Evolutionary conservation across 805 yeast species (phyloP).

Genomic region (Tetrapisispora nanseiensis): DNA sequence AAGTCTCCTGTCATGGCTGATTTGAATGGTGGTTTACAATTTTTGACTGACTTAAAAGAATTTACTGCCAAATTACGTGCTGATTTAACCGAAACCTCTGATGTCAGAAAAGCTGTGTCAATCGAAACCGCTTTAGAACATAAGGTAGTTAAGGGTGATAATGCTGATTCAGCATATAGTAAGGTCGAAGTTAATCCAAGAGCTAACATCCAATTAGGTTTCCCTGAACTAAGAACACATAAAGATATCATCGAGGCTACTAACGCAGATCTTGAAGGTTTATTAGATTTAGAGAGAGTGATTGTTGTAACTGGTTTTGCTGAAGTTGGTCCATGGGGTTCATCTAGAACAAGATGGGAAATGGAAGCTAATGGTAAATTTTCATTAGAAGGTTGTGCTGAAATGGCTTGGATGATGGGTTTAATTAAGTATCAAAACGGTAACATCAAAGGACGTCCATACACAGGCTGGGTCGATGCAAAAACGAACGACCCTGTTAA

Average conservation of each 20-base stretch:
- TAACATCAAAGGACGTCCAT: constrained; percentile 49
- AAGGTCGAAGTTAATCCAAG: constrained; percentile 79
- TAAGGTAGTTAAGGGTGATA: constrained; percentile 74
- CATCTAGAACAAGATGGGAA: constrained; percentile 98
- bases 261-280: constrained; percentile 69
- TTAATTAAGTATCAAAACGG: constrained; percentile 92
- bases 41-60: constrained; percentile 82
- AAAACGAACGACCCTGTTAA: constrained; percentile 89
- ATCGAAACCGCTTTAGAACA: constrained; percentile 83
- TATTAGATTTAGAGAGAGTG: constrained; percentile 84
- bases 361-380: constrained; percentile 95
- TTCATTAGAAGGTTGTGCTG: constrained; percentile 94
- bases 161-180: constrained; percentile 77
- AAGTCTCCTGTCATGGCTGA: constrained; percentile 94
- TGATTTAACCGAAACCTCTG: constrained; percentile 66
- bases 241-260: constrained; percentile 58
- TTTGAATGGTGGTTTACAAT: constrained; percentile 97
- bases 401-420: constrained; percentile 99
- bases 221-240: constrained; percentile 80
- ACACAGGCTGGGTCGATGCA: constrained; percentile 96
- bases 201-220: constrained; percentile 86
- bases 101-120: constrained; percentile 89
- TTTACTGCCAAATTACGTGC: constrained; percentile 71
- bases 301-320: constrained; percentile 96
- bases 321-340: constrained; percentile 99